Evolutionary conservation across 1,139 yeast species (phyloP), one percentile per base, ranked within the genome.

Genomic region (Yamadazyma dendronema): DNA sequence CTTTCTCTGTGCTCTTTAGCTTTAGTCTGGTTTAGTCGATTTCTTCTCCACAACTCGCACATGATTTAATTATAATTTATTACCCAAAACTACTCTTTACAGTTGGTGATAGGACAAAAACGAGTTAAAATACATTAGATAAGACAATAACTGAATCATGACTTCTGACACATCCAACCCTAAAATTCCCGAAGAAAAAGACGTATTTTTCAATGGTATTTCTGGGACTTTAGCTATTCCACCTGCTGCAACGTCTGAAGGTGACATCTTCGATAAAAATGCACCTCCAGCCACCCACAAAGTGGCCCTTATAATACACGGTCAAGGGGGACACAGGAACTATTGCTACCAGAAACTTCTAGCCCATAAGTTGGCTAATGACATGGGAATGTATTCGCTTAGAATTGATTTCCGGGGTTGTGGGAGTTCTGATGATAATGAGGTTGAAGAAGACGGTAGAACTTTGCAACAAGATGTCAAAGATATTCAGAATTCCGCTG

Each of bases 371-470:
- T 57, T 90, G 37, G 81, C 92, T 0, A 58, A 65, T 4, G 69
- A 73, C 17, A 59, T 74, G 43, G 95, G 95, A 0, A 65, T 79
- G 35, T 77, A 72, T 55, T 73, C 82, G 1, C 67, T 85, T 35
- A 65, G 97, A 48, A 81, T 89, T 47, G 97, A 90, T 57, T 90
- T 90, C 51, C 67, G 96, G 41, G 87, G 86, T 7, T 83, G 94
- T 57, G 97, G 97, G 1, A 76, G 74, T 41, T 85, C 95, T 3
- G 82, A 76, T 23, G 82, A 76, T 21, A 74, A 72, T 41, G 67
- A 56, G 5, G 65, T 71, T 38, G 53, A 54, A 0, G 37, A 47
- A 2, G 40, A 33, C 8, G 92, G 92, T 0, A 68, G 96, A 39
- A 62, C 74, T 0, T 54, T 87, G 4, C 56, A 56, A 0, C 81